Conservation (phyloP, 2,329 filamentous ascomycete genomes). For the Pseudopithomyces maydicus region DNA sequence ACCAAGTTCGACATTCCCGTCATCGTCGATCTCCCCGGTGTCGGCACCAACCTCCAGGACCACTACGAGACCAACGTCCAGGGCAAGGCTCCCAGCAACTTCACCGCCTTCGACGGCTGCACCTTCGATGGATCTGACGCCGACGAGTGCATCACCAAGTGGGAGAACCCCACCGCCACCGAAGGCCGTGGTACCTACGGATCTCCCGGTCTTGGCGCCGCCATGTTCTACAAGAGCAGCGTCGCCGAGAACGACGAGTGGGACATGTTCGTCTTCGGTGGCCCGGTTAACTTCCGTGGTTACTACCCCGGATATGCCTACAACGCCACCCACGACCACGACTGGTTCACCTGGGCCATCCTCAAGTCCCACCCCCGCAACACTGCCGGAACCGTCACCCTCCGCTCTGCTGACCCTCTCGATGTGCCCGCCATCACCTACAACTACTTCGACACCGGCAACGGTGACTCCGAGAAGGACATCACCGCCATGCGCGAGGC, state of each 20-base stretch:
- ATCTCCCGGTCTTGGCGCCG: constrained; percentile 59
- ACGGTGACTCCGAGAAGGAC: constrained; percentile 64
- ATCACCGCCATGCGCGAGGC: constrained; percentile 61
- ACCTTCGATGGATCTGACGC: constrained; percentile 46
- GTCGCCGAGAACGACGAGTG: constrained; percentile 53
- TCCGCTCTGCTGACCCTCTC: constrained; percentile 66
- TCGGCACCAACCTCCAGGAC: constrained; percentile 68
- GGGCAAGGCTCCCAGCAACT: constrained; percentile 27
- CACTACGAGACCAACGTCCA: constrained; percentile 53
- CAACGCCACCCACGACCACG: constrained; percentile 55
- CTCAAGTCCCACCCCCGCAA: constrained; percentile 70
- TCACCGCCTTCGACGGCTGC: constrained; percentile 44
- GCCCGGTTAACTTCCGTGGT: constrained; percentile 59
- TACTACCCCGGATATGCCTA: constrained; percentile 63
- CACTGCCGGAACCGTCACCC: constrained; percentile 62
- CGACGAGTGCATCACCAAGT: constrained; percentile 57
- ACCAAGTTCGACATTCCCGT: constrained; percentile 57
- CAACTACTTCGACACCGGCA: constrained; percentile 53
- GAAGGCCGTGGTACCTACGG: constrained; percentile 63
- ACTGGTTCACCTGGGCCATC: constrained; percentile 56
- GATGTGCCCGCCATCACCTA: constrained; percentile 64
- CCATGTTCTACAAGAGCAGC: constrained; percentile 51
- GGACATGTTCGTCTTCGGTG: constrained; percentile 62
- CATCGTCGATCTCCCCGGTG: constrained; percentile 60
- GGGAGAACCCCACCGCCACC: constrained; percentile 41